A percentile compares a stretch with the other conserved stretches of the same genome.
Conservation (phyloP, 2,329 filamentous ascomycete genomes). For the Triangularia verruculosa region DNA sequence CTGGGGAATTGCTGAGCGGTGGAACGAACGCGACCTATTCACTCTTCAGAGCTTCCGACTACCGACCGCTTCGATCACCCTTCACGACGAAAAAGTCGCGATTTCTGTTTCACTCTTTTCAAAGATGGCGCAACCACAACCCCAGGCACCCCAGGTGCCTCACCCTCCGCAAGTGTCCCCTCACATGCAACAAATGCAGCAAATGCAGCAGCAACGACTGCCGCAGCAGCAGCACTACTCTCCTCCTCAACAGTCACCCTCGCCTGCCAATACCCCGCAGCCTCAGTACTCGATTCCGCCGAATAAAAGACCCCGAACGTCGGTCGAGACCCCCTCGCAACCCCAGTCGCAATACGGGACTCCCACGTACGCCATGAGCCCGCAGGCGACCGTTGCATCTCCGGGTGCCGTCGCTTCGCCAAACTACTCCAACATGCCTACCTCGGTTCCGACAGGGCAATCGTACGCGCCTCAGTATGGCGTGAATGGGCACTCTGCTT, state of each 20-base stretch:
- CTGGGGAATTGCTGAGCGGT: background rate
- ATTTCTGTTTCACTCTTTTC: background rate
- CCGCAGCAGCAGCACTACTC: slow-evolving; percentile 53
- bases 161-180: slow-evolving; percentile 6
- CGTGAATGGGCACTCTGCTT: slow-evolving; percentile 26
- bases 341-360: slow-evolving; percentile 41
- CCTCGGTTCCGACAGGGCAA: slow-evolving; percentile 27
- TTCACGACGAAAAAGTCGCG: background rate
- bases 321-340: slow-evolving; percentile 47
- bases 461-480: slow-evolving; percentile 21
- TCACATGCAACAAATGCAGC: slow-evolving; percentile 17
- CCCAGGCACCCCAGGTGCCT: slow-evolving; percentile 40
- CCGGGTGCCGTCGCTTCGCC: slow-evolving; percentile 35
- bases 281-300: slow-evolving; percentile 59
- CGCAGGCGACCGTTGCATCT: slow-evolving; percentile 15
- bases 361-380: slow-evolving; percentile 33
- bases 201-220: slow-evolving; percentile 28
- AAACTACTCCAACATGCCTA: slow-evolving; percentile 35
- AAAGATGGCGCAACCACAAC: slow-evolving; percentile 60
- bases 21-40: background rate
- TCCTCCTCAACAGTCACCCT: slow-evolving; percentile 59
- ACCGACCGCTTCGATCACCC: background rate
- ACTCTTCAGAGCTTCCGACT: background rate
- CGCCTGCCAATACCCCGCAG: slow-evolving; percentile 53
- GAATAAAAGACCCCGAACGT: slow-evolving; percentile 69